These are phyloP conservation scores for Hypholoma sublateritium DNA, from an alignment of 768 basidiomycete species.

Conservation along the genomic window DNA sequence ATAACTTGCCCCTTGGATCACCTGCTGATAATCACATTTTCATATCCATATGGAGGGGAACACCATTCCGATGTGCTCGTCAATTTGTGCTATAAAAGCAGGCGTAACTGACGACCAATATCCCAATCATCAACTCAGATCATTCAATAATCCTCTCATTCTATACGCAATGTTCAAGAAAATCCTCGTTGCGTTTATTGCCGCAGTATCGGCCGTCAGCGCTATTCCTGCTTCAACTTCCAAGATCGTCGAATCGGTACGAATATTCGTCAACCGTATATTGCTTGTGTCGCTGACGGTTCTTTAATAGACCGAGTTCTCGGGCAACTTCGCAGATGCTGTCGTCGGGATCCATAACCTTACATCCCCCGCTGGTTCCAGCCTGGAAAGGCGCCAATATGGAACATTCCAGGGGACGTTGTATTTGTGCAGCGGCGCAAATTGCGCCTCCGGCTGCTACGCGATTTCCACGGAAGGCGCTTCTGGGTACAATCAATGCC, in stretches of 20 bases:
- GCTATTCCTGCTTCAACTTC: neutral
- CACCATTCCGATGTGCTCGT: too few species aligned
- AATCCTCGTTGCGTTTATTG: neutral
- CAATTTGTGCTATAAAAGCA: too few species aligned
- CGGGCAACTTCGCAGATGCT: neutral
- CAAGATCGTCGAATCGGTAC: neutral
- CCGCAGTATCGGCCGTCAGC: neutral
- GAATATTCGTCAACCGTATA: neutral
- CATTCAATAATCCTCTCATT: too few species aligned
- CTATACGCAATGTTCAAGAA: too few species aligned
- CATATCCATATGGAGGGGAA: too few species aligned
- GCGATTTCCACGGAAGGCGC: neutral
- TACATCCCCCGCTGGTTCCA: neutral
- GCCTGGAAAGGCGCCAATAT: neutral
- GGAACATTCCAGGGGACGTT: neutral
- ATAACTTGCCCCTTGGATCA: too few species aligned
- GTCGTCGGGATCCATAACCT: neutral
- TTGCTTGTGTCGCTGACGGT: neutral
- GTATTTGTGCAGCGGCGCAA: neutral
- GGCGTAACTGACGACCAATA: too few species aligned
- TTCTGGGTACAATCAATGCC: neutral
- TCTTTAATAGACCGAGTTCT: neutral
- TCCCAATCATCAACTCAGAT: too few species aligned
- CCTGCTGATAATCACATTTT: too few species aligned
- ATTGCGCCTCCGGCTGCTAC: neutral